Evolutionary conservation across 1,284 basidiomycete species (phyloP).

Genomic region (Ustilago lituana): DNA sequence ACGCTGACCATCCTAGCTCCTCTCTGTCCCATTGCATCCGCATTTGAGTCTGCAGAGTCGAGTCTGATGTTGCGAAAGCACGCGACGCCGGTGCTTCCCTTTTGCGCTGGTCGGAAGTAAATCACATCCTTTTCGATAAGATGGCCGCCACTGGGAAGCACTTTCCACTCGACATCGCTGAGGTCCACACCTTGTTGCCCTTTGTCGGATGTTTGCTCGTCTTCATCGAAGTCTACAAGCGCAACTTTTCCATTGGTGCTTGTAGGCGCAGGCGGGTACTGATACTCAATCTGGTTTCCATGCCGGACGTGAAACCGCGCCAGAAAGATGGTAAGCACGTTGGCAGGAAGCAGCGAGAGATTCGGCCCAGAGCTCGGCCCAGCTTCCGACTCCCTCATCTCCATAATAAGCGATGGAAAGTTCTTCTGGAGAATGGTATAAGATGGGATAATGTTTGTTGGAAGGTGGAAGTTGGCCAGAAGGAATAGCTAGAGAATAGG

Average conservation of each 20-base stretch:
- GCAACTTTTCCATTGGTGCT: slow-evolving; percentile 1
- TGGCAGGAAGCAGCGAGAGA: slow-evolving; percentile 34
- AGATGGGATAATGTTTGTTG: no score
- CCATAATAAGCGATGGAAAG: no score
- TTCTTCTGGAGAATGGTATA: no score
- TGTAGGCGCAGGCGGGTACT: slow-evolving; percentile 35
- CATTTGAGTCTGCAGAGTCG: slow-evolving; percentile 6
- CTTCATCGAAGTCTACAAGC: slow-evolving; percentile 28
- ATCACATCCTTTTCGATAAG: slow-evolving; percentile 48
- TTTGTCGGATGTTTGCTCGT: not conserved
- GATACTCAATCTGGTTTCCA: slow-evolving; percentile 54
- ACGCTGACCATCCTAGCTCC: slow-evolving; percentile 56
- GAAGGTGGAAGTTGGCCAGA: not conserved
- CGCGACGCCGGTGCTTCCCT: slow-evolving; percentile 41
- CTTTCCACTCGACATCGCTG: slow-evolving; percentile 56
- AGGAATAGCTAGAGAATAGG: not conserved
- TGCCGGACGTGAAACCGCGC: slow-evolving; percentile 52
- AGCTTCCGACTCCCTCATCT: slow-evolving; percentile 18
- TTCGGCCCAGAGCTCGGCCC: slow-evolving; percentile 28
- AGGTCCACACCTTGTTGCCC: slow-evolving; percentile 12
- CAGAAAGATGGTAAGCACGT: slow-evolving; percentile 51
- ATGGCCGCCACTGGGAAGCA: slow-evolving; percentile 54
- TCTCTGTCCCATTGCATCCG: slow-evolving; percentile 25
- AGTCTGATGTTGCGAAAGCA: slow-evolving; percentile 51
- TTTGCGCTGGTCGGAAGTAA: slow-evolving; percentile 37